These are phyloP conservation scores for Aspergillus sp. DNA, from an alignment of 2,329 filamentous ascomycete genomes.

Conservation along the genomic window DNA sequence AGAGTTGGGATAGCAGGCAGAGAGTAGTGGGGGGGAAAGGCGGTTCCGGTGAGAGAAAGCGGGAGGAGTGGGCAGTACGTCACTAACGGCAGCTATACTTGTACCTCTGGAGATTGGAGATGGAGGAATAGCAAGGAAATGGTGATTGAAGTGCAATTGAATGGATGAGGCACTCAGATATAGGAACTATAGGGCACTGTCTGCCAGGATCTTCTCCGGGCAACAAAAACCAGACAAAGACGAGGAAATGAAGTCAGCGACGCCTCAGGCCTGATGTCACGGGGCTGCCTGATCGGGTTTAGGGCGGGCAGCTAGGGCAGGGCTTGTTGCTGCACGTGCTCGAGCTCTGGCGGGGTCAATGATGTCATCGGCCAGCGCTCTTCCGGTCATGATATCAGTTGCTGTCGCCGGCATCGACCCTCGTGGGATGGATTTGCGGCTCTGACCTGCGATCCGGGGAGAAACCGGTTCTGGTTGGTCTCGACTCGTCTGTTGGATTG, in stretches of 20 bases:
- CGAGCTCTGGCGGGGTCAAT: not conserved
- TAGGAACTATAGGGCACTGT: too few relatives aligned
- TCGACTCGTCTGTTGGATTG: too few relatives aligned
- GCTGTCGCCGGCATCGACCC: too few relatives aligned
- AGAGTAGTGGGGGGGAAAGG: constrained; percentile 10
- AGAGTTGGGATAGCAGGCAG: constrained; percentile 1
- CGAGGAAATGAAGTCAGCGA: not conserved
- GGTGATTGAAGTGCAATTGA: not conserved
- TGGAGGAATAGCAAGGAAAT: not conserved
- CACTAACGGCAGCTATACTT: constrained; percentile 10
- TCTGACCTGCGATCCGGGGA: too few relatives aligned
- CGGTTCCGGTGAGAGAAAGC: constrained; percentile 42
- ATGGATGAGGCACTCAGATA: not conserved
- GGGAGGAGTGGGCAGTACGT: constrained; percentile 21
- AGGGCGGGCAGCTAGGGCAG: constrained; percentile 1
- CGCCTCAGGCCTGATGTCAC: constrained; percentile 5
- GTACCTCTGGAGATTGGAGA: not conserved
- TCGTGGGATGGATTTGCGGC: too few relatives aligned
- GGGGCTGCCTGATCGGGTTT: not conserved
- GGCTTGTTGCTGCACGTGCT: not conserved
- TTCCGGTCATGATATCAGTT: not conserved
- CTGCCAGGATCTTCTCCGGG: too few relatives aligned
- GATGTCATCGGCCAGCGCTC: not conserved
- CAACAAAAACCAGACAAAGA: not conserved
- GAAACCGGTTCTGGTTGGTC: too few relatives aligned